Conservation (phyloP, 2,329 filamentous ascomycete genomes). For the Ophiostoma ips region DNA sequence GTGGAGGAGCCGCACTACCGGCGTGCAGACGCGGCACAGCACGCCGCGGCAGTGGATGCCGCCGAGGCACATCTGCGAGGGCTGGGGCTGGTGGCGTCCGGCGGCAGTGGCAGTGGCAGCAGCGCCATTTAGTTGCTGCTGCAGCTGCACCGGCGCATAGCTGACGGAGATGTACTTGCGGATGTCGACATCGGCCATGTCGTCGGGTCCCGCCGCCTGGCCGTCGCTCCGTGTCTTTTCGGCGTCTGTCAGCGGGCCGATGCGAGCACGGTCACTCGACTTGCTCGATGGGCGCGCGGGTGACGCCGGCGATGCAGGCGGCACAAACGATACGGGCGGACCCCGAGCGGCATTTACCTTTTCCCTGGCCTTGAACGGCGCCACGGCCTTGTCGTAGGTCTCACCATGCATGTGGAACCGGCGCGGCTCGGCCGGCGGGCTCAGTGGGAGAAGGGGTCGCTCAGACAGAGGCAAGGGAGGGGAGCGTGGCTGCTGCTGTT, state of each 20-base stretch:
- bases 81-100: background rate
- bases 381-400: background rate
- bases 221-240: background rate
- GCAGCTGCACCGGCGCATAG: too few relatives aligned
- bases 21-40: background rate
- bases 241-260: background rate
- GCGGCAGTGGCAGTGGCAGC: background rate
- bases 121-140: too few relatives aligned
- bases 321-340: too few relatives aligned
- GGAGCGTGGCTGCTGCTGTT: background rate
- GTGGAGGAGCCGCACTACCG: background rate
- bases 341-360: background rate
- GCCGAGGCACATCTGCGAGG: background rate
- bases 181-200: too few relatives aligned
- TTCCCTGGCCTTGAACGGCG: background rate
- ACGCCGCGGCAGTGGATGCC: background rate
- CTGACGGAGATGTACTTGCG: too few relatives aligned
- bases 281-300: background rate
- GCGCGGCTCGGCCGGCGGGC: background rate
- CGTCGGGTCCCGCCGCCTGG: background rate
- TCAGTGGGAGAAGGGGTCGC: background rate
- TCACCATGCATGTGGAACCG: conserved; percentile 2
- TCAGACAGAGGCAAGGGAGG: conserved; percentile 1
- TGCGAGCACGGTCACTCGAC: background rate
- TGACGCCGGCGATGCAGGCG: too few relatives aligned